Percentiles rank a stretch among this genome's conserved stretches.
Conservation (phyloP, 164 flowering plant species). For the Vitis rupestris region DNA sequence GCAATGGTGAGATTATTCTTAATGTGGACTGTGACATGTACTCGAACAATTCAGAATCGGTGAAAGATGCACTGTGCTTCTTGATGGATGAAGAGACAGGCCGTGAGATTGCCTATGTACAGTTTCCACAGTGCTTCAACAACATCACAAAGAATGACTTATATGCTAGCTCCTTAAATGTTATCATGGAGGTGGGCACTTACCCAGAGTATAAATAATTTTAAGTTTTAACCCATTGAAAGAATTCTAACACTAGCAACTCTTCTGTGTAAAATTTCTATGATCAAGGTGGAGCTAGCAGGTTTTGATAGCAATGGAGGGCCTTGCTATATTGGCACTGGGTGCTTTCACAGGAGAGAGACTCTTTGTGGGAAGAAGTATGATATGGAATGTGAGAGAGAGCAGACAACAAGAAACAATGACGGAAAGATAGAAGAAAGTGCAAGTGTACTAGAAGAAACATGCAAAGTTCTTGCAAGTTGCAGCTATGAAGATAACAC, state of each 20-base stretch:
- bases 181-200: conserved; percentile 12
- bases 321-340: conserved; percentile 33
- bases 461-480: conserved; percentile 27
- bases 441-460: conserved; percentile 20
- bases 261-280: background rate
- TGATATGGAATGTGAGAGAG: conserved; percentile 11
- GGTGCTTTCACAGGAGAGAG: conserved; percentile 44
- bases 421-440: conserved; percentile 12
- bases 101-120: conserved; percentile 33
- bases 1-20: too few relatives aligned
- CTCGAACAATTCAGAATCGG: conserved; percentile 32
- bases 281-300: conserved; percentile 20
- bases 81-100: conserved; percentile 40
- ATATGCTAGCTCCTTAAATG: conserved; percentile 6
- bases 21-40: conserved; percentile 41
- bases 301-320: conserved; percentile 37
- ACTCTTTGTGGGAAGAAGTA: conserved; percentile 27
- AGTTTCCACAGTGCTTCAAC: conserved; percentile 27
- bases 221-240: too few relatives aligned
- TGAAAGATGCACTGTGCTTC: conserved; percentile 39
- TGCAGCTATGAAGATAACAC: conserved; percentile 32
- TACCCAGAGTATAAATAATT: too few relatives aligned
- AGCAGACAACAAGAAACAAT: conserved; percentile 5
- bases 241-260: background rate
- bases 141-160: conserved; percentile 15